Base-by-base conservation (phyloP, 2,329 filamentous ascomycete genomes). In the Coleophoma eucalyptorum region DNA sequence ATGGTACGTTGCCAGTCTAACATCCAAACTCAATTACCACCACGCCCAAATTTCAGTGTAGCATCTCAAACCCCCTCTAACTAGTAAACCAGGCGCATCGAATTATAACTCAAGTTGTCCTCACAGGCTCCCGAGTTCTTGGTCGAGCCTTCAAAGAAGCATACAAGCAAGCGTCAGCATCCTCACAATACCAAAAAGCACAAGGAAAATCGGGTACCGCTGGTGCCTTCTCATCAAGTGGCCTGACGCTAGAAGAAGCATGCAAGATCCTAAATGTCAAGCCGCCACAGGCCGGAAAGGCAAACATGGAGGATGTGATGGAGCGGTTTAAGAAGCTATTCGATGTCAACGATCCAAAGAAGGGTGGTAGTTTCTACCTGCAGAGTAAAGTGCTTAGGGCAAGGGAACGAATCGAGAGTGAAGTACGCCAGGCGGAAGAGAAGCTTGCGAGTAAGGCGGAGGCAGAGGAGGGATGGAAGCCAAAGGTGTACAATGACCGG, bases 241-340 rank as follows among this genome's bases (percentile, higher is more conserved):
- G 91, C 66, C 87, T 97, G 71, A 94, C 91, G 8, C 84, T 99
- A 64, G 90, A 96, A 61, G 94, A 99, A 77, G 94, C 94, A 49
- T 97, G 91, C 81, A 90, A 91, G 72, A 97, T 99, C 66, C 81
- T 99, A 56, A 96, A 99, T 69, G 91, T 99, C 61, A 90, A 93
- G 69, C 90, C 92, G 35, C 92, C 93, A 1, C 81, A 87, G 68
- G 81, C 79, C 54, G 90, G 89, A 43, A 79, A 90, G 67, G 79
- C 86, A 53, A 88, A 92, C 67, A 75, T 92, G 67, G 89, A 92
- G 62, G 79, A 87, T 58, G 84, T 96, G 50, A 86, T 88, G 72
- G 84, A 87, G 61, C 81, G 91, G 49, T 99, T 97, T 79, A 97
- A 97, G 81, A 84, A 87, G 58, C 75, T 99, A 44, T 99, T 97